A percentile compares a stretch with the other conserved stretches of the same genome.
phyloP scores from a whole-genome alignment of 352 stramenopile genomes.

The Nothophytophthora sp. region DNA sequence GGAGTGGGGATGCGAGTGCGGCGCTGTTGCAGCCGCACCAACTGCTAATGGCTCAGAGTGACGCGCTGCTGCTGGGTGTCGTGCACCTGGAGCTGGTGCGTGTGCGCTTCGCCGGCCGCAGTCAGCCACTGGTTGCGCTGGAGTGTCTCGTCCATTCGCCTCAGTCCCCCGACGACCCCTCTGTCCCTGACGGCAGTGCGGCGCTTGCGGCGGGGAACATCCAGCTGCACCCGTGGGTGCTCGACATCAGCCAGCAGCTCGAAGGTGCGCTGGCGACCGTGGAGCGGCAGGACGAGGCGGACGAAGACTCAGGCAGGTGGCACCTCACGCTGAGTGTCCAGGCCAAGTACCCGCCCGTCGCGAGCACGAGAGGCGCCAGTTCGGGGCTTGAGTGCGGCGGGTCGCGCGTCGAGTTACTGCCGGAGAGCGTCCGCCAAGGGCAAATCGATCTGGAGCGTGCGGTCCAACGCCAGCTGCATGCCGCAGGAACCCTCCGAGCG shows the following conservation, averaged over 20 bases:
- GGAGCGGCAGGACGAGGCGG: constrained; percentile 12
- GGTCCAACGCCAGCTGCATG: constrained; percentile 38
- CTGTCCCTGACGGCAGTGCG: constrained; percentile 5
- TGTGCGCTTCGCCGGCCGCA: neutral
- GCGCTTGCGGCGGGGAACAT: constrained; percentile 23
- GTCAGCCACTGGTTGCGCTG: neutral
- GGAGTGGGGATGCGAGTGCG: neutral
- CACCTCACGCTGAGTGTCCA: constrained; percentile 32
- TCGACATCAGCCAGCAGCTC: constrained; percentile 28
- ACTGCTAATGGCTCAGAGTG: constrained; percentile 19
- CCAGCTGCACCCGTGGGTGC: constrained; percentile 55
- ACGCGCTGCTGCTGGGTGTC: constrained; percentile 13
- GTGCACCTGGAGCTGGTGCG: constrained; percentile 4
- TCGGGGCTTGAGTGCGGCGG: neutral
- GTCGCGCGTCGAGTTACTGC: constrained; percentile 28
- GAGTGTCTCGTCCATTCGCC: constrained; percentile 1
- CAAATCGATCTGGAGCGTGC: constrained; percentile 34
- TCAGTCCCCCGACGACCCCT: too few relatives aligned
- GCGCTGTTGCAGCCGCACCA: constrained; percentile 38
- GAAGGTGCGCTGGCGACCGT: constrained; percentile 18
- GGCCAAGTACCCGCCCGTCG: constrained; percentile 30
- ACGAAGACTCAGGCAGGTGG: constrained; percentile 1
- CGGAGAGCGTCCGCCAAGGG: constrained; percentile 38
- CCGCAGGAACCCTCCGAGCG: constrained; percentile 13
- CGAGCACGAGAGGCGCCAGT: constrained; percentile 4